These are phyloP conservation scores for Globisporangium emineosum DNA, from an alignment of 352 stramenopile species.

Conservation along the genomic window DNA sequence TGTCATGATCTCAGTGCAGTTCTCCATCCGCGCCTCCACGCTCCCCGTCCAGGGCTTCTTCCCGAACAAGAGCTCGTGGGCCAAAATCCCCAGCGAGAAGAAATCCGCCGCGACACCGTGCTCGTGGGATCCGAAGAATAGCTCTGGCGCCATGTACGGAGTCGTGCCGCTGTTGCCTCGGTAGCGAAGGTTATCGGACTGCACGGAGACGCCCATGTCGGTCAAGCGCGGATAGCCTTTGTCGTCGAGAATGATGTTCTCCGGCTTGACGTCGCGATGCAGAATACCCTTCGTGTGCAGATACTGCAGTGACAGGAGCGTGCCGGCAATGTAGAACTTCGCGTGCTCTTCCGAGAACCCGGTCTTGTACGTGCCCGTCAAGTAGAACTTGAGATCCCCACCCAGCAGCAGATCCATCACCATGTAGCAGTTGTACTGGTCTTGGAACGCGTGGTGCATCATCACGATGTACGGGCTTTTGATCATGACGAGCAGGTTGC, in stretches of 20 bases:
- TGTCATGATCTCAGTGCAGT: conserved; percentile 23
- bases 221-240: conserved; percentile 68
- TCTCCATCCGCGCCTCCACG: conserved; percentile 33
- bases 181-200: conserved; percentile 37
- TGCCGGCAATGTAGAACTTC: conserved; percentile 60
- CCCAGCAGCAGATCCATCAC: conserved; percentile 75
- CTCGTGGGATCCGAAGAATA: conserved; percentile 48
- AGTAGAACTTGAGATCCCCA: conserved; percentile 71
- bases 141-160: conserved; percentile 72
- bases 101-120: conserved; percentile 62
- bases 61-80: conserved; percentile 49
- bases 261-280: conserved; percentile 82
- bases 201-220: conserved; percentile 72
- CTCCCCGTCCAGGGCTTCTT: conserved; percentile 40
- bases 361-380: conserved; percentile 37
- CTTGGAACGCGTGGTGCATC: conserved; percentile 74
- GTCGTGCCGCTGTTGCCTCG: conserved; percentile 57
- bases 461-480: conserved; percentile 46
- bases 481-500: conserved; percentile 54
- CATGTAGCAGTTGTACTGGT: conserved; percentile 67
- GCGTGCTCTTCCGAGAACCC: conserved; percentile 55
- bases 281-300: conserved; percentile 64
- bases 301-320: conserved; percentile 63
- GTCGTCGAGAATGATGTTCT: conserved; percentile 86
- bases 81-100: conserved; percentile 60